These are phyloP conservation scores for Phyllosticta citriasiana DNA, from an alignment of 2,329 filamentous ascomycete species.

Conservation along the genomic window DNA sequence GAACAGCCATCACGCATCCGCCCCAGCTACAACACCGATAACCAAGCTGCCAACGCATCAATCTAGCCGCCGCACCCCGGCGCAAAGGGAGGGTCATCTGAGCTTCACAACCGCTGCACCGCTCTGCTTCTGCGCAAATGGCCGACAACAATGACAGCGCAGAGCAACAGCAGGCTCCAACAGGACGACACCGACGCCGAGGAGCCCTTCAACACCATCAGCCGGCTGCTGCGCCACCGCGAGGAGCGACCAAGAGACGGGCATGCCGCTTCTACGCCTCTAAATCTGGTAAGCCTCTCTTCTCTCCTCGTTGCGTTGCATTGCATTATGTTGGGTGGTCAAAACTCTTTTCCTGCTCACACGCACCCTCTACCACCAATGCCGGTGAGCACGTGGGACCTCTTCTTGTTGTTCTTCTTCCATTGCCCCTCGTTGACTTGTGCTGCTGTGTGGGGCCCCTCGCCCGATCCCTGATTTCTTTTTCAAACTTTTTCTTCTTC, in stretches of 20 bases:
- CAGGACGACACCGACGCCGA: constrained; percentile 7
- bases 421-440: neutral
- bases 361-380: neutral
- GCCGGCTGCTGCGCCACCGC: constrained; percentile 20
- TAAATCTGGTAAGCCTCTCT: constrained; percentile 27
- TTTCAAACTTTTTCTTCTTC: neutral
- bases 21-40: constrained; percentile 5
- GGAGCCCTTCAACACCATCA: constrained; percentile 21
- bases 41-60: constrained; percentile 12
- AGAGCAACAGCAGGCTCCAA: constrained; percentile 1
- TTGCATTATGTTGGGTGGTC: neutral
- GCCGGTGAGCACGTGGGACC: neutral
- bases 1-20: constrained; percentile 25
- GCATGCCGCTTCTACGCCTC: constrained; percentile 30
- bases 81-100: neutral
- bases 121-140: neutral
- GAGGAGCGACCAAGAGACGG: constrained; percentile 15
- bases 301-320: neutral
- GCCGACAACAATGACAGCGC: constrained; percentile 8
- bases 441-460: neutral
- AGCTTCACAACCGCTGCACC: neutral
- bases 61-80: constrained; percentile 9
- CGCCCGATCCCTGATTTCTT: neutral
- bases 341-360: neutral
- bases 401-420: neutral